Conservation (phyloP, 2,329 filamentous ascomycete species). For the Fusarium neocosmosporiellum region DNA sequence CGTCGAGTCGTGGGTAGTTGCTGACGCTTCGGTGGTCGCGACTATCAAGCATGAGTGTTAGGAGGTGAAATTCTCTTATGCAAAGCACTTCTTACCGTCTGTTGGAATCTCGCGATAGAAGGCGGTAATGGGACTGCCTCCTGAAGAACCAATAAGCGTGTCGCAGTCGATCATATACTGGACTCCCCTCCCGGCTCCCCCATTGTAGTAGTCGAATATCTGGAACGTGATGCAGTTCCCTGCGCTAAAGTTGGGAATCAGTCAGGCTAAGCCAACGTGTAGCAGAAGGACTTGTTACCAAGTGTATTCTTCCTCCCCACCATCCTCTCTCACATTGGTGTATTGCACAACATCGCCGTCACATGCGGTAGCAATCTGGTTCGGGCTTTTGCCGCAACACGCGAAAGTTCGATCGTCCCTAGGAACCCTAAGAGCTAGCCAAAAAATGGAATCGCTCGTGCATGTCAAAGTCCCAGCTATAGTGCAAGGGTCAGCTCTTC, state of each 20-base stretch:
- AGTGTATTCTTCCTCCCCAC: accelerated
- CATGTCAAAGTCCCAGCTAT: background rate
- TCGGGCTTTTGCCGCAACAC: background rate
- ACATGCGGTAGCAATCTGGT: too few relatives aligned
- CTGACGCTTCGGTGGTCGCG: background rate
- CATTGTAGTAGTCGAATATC: background rate
- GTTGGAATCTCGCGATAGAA: background rate
- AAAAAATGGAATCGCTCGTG: background rate
- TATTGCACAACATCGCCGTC: too few relatives aligned
- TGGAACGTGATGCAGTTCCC: background rate
- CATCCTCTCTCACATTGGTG: background rate
- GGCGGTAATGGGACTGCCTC: accelerated
- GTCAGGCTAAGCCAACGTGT: background rate
- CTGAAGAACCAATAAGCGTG: background rate
- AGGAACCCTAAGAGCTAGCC: background rate
- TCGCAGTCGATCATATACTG: background rate
- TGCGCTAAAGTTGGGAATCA: background rate
- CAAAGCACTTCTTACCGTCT: background rate
- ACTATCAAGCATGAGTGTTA: background rate
- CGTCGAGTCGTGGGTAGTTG: background rate
- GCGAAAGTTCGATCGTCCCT: background rate
- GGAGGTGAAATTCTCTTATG: background rate
- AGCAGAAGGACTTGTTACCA: background rate
- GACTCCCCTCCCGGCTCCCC: too few relatives aligned
- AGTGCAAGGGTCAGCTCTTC: background rate